Conservation (phyloP, 208 protist species). For the Leishmania braziliensis region DNA sequence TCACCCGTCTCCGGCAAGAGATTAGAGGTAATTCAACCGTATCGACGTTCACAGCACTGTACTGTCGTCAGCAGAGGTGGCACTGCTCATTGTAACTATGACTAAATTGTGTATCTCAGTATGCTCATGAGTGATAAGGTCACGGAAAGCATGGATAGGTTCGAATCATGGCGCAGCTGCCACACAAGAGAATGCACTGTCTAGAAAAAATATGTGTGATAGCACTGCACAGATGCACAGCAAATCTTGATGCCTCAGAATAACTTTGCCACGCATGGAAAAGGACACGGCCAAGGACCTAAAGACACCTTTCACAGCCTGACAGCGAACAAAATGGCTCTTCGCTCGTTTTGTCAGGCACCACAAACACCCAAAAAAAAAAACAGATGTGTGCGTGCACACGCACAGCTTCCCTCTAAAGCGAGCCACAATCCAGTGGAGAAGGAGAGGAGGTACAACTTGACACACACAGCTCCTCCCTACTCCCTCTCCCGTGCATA, state of each 20-base stretch:
- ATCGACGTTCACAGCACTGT: background rate
- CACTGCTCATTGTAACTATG: slow-evolving; percentile 27
- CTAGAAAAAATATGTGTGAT: background rate
- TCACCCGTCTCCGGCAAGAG: background rate
- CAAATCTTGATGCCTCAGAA: slow-evolving; percentile 31
- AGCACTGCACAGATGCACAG: background rate
- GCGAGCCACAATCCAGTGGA: background rate
- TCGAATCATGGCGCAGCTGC: slow-evolving; percentile 18
- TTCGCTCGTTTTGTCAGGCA: background rate
- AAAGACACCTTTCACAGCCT: slow-evolving; percentile 21
- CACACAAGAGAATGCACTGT: background rate
- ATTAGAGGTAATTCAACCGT: background rate
- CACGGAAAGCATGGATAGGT: slow-evolving; percentile 36
- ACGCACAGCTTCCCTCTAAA: background rate
- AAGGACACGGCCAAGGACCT: slow-evolving; percentile 30
- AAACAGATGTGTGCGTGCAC: background rate
- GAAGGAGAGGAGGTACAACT: background rate
- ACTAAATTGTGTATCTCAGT: slow-evolving; percentile 30
- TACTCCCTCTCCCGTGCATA: background rate
- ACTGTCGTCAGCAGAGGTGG: background rate
- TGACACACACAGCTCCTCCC: background rate
- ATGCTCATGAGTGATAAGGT: slow-evolving; percentile 26
- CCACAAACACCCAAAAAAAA: background rate
- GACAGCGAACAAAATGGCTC: background rate
- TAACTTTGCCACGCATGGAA: slow-evolving; percentile 24